phyloP scores from a whole-genome alignment of 148 eudicot genomes.

The Linanthus parryae region DNA sequence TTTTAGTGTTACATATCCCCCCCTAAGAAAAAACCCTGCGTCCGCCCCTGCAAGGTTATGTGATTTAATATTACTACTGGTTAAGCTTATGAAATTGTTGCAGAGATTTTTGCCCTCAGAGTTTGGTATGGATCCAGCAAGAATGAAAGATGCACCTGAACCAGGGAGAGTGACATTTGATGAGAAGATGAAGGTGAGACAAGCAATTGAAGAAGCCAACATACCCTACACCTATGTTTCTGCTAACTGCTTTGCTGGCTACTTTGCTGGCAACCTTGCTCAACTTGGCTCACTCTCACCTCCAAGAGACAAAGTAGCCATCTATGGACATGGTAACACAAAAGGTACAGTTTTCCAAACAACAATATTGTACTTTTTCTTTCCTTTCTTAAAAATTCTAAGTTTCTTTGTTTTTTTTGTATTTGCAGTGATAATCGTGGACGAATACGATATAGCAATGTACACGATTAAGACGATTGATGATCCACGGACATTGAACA shows the following conservation, averaged over 20 bases:
- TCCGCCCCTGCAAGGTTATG: no score
- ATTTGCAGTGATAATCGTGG: constrained; percentile 25
- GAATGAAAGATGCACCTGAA: constrained; percentile 34
- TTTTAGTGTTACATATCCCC: no score
- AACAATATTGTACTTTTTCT: no score
- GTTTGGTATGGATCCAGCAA: constrained; percentile 45
- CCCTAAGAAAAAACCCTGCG: no score
- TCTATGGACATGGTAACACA: constrained; percentile 28
- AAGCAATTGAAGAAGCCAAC: constrained; percentile 37
- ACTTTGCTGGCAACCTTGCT: constrained; percentile 25
- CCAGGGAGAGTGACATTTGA: constrained; percentile 43
- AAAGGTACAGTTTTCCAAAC: no score
- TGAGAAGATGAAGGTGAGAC: constrained; percentile 37
- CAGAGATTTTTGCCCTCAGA: constrained; percentile 62
- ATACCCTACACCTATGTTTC: constrained; percentile 48
- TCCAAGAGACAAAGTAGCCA: constrained; percentile 19
- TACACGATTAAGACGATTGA: constrained; percentile 26
- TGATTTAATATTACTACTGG: no score
- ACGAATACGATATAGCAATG: constrained; percentile 39
- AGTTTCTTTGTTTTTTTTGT: no score
- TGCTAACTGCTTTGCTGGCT: constrained; percentile 43
- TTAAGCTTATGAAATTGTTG: no score
- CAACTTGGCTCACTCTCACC: constrained; percentile 25
- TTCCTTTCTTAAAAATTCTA: no score
- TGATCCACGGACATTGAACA: constrained; percentile 34